Evolutionary conservation across 805 yeast genomes (phyloP).

Genomic region (Nakazawaea sp.): DNA sequence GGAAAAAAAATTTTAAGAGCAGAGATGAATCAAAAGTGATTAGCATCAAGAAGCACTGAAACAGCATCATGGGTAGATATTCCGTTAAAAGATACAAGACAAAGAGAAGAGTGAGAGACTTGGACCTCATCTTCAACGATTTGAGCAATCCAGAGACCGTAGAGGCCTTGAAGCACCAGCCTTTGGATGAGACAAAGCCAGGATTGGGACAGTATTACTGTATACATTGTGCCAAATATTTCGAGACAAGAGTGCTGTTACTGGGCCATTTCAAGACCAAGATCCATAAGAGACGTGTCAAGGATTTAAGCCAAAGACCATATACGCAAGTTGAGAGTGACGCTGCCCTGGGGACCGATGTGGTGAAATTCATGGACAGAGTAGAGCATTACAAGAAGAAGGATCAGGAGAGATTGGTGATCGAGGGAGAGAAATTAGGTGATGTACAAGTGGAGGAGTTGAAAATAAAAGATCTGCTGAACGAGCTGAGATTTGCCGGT

Average conservation of each 20-base stretch:
- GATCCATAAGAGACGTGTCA: constrained; percentile 81
- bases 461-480: constrained; percentile 8
- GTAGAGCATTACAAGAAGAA: constrained; percentile 52
- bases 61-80: constrained; percentile 94
- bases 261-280: constrained; percentile 69
- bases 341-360: constrained; percentile 80
- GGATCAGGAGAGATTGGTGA: constrained; percentile 37
- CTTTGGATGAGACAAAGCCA: constrained; percentile 81
- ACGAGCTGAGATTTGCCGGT: constrained; percentile 2
- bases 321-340: constrained; percentile 85
- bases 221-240: constrained; percentile 89
- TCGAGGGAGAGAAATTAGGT: constrained; percentile 29
- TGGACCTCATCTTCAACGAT: constrained; percentile 79
- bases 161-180: constrained; percentile 65
- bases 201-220: constrained; percentile 96
- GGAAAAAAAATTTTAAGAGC: constrained; percentile 1
- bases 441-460: constrained; percentile 5
- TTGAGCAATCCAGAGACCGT: constrained; percentile 60
- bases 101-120: constrained; percentile 77
- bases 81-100: constrained; percentile 85
- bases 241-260: constrained; percentile 69
- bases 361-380: constrained; percentile 56
- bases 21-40: not conserved
- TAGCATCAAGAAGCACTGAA: constrained; percentile 11
- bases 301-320: constrained; percentile 68